These are phyloP conservation scores for Mortierella antarctica DNA, from an alignment of 192 early-diverging fungal species.

Conservation along the genomic window DNA sequence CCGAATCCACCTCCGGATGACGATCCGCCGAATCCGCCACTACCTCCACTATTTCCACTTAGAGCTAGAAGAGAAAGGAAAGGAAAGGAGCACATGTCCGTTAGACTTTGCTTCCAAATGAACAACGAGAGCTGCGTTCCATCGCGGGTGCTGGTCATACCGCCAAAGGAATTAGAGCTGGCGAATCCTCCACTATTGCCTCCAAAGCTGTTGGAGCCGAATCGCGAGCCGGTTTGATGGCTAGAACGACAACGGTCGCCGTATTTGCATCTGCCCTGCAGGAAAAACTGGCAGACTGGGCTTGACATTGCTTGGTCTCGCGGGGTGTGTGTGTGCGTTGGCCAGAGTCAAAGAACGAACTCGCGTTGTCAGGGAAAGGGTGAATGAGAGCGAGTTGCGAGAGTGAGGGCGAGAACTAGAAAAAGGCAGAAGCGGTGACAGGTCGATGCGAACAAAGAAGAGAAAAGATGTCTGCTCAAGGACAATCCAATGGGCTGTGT, in stretches of 20 bases:
- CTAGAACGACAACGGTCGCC: conserved; percentile 68
- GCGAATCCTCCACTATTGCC: conserved; percentile 48
- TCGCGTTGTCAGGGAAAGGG: too few species aligned
- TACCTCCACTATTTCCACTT: conserved; percentile 33
- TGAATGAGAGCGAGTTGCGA: too few species aligned
- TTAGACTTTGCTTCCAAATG: neutral
- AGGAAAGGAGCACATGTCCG: neutral
- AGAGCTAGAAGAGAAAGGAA: conserved; percentile 3
- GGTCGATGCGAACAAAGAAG: too few species aligned
- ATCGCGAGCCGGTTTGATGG: conserved; percentile 60
- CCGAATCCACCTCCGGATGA: conserved; percentile 22
- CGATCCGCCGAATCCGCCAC: conserved; percentile 23
- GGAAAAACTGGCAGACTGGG: conserved; percentile 54
- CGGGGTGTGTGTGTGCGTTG: too few species aligned
- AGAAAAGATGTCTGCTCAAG: too few species aligned
- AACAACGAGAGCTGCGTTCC: too few species aligned
- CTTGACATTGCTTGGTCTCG: conserved; percentile 17
- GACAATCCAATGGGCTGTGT: too few species aligned
- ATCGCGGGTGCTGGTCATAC: neutral
- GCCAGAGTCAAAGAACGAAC: too few species aligned
- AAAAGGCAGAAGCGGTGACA: too few species aligned
- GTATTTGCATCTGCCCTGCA: conserved; percentile 66
- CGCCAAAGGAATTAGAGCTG: conserved; percentile 53
- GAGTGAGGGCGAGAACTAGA: too few species aligned
- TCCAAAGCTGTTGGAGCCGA: conserved; percentile 54